phyloP scores from a whole-genome alignment of 345 rosid genomes.

The Eucalyptus pumila region DNA sequence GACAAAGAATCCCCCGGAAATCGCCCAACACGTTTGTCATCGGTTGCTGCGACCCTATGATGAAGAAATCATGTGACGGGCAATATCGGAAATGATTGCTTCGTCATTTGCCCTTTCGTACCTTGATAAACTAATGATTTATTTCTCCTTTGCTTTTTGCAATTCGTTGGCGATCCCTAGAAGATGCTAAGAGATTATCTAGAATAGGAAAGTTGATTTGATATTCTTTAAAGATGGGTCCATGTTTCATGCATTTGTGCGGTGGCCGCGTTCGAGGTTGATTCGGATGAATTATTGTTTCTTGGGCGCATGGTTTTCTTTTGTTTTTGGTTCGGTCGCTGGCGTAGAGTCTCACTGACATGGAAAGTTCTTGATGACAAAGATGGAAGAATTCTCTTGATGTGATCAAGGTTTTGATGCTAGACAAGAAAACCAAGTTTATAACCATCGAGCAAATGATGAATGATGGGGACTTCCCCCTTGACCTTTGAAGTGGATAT shows the following conservation, averaged over 20 bases:
- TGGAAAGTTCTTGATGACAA: background rate
- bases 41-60: background rate
- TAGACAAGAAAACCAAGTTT: background rate
- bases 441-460: background rate
- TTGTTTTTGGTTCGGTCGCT: background rate
- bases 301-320: background rate
- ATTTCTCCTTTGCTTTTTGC: background rate
- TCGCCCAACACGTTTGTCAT: background rate
- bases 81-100: background rate
- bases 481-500: background rate
- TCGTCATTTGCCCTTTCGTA: background rate
- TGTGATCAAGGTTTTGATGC: background rate
- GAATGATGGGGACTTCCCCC: background rate
- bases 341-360: background rate
- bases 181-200: background rate
- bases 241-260: background rate
- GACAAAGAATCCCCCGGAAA: background rate
- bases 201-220: background rate
- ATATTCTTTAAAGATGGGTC: background rate
- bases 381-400: background rate
- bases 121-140: background rate
- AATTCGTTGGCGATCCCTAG: background rate
- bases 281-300: background rate
- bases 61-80: slow-evolving; percentile 5
- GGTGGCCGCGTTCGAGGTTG: background rate